A percentile compares a stretch with the other conserved stretches of the same genome.
Conservation (phyloP, 148 eudicot species). For the Tetragonia tetragonoides region DNA sequence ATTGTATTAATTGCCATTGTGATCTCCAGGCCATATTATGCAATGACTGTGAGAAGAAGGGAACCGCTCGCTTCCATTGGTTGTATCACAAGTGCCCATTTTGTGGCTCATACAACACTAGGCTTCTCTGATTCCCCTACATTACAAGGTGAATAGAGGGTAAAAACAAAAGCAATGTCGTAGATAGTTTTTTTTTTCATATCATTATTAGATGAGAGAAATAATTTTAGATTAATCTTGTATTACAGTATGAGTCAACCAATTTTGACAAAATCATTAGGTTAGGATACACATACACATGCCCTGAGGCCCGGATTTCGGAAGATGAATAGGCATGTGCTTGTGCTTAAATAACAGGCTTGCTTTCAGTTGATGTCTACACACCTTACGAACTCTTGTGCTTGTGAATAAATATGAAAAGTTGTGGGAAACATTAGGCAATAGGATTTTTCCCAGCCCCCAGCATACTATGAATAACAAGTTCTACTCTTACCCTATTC, state of each 20-base stretch:
- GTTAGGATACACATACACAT: slow-evolving; percentile 1
- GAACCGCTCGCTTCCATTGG: slow-evolving; percentile 74
- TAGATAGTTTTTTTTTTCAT: background rate
- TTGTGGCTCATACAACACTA: slow-evolving; percentile 87
- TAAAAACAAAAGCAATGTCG: slow-evolving; percentile 11
- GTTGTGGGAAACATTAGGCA: slow-evolving; percentile 5
- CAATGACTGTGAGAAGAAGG: slow-evolving; percentile 89
- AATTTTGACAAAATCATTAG: slow-evolving; percentile 21
- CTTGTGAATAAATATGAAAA: background rate
- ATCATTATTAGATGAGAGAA: no score
- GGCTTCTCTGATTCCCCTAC: slow-evolving; percentile 45
- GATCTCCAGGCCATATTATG: slow-evolving; percentile 72
- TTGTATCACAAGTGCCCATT: slow-evolving; percentile 73
- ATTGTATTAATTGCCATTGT: background rate
- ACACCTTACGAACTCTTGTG: background rate
- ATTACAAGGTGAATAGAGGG: slow-evolving; percentile 10
- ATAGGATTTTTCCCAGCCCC: slow-evolving; percentile 18
- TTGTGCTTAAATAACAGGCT: slow-evolving; percentile 8
- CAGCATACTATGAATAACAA: background rate
- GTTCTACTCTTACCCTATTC: background rate
- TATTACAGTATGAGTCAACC: background rate
- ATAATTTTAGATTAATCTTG: no score
- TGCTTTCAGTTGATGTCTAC: background rate
- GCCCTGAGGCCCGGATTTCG: slow-evolving; percentile 8
- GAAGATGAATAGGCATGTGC: slow-evolving; percentile 9